These are phyloP conservation scores for Amanita pallidorosea DNA, from an alignment of 768 basidiomycete genomes.

Conservation along the genomic window DNA sequence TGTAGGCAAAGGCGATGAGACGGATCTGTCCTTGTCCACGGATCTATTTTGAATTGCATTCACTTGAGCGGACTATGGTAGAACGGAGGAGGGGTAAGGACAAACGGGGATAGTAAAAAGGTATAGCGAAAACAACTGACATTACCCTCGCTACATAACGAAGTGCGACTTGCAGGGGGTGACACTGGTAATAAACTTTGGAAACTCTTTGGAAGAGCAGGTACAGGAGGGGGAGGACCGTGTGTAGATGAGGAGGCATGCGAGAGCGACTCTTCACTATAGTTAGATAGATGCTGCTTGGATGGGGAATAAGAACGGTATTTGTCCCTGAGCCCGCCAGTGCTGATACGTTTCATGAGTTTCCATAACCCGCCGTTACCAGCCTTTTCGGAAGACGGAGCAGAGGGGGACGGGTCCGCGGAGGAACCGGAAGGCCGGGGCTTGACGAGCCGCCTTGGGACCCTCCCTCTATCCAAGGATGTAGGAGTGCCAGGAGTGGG, in stretches of 20 bases:
- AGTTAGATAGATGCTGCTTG: background rate
- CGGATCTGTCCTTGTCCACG: background rate
- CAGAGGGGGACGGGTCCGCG: background rate
- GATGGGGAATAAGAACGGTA: constrained; percentile 11
- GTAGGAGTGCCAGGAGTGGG: background rate
- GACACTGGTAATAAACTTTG: background rate
- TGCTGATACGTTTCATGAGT: constrained; percentile 61
- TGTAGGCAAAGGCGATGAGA: background rate
- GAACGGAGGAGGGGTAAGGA: background rate
- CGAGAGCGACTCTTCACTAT: constrained; percentile 3
- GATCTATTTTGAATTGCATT: background rate
- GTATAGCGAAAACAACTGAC: background rate
- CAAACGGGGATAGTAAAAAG: background rate
- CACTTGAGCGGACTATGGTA: background rate
- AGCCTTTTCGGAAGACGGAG: background rate
- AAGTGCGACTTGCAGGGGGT: background rate
- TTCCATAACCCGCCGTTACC: constrained; percentile 47
- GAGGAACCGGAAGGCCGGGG: background rate
- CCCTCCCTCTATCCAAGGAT: background rate
- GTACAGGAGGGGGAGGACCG: constrained; percentile 3
- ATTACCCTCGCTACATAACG: constrained; percentile 1
- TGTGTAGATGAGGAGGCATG: background rate
- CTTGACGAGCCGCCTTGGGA: background rate
- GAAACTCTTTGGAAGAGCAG: constrained; percentile 4
- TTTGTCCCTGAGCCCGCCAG: constrained; percentile 51